Percentiles rank a stretch among this genome's conserved stretches.
Evolutionary conservation across 768 basidiomycete species (phyloP).

Genomic region (Paxillus involutus): DNA sequence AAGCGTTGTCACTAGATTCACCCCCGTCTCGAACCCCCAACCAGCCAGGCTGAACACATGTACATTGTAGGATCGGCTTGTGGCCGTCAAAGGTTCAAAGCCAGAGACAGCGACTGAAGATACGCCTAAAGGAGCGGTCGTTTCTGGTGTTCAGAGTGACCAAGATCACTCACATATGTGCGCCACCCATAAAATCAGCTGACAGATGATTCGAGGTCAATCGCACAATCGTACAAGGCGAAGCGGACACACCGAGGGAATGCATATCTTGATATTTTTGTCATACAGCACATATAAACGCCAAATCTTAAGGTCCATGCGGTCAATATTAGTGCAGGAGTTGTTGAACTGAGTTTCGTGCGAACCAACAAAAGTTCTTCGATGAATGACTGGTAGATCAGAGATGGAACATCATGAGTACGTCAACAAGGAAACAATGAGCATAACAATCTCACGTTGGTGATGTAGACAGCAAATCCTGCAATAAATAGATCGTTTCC

Average conservation of each 20-base stretch:
- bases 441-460: conserved; percentile 9
- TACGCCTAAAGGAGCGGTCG: background rate
- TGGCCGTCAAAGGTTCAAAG: conserved; percentile 13
- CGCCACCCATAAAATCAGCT: conserved; percentile 15
- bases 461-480: conserved; percentile 14
- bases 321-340: no score
- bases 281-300: conserved; percentile 23
- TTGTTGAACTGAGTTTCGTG: background rate
- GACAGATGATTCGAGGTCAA: background rate
- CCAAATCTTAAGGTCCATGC: conserved; percentile 16
- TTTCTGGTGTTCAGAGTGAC: background rate
- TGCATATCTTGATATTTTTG: conserved; percentile 7
- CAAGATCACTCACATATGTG: conserved; percentile 15
- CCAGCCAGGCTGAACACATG: background rate
- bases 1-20: conserved; percentile 17
- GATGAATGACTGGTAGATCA: conserved; percentile 9
- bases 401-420: background rate
- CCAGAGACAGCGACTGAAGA: conserved; percentile 15
- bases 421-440: background rate
- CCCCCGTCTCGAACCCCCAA: conserved; percentile 12
- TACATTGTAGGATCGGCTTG: background rate
- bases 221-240: background rate
- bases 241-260: conserved; percentile 15
- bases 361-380: conserved; percentile 19
- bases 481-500: conserved; percentile 4